Conservation (phyloP, 495 filamentous ascomycete species). For the Xylaria sp. region DNA sequence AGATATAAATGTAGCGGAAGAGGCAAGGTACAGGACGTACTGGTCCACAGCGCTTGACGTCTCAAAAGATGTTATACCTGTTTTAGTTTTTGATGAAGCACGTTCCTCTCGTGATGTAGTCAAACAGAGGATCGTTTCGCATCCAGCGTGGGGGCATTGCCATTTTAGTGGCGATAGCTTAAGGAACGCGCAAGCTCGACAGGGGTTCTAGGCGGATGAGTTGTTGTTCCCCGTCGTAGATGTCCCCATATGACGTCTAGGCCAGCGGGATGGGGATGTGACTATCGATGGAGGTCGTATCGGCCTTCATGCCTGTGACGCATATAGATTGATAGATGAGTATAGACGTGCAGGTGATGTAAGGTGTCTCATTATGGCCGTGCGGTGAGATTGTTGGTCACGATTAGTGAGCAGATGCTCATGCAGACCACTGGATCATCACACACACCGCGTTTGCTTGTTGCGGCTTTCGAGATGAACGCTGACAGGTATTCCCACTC, state of each 20-base stretch:
- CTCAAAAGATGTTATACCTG: slow-evolving; percentile 6
- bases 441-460: not conserved
- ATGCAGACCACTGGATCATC: slow-evolving; percentile 5
- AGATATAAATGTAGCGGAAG: not conserved
- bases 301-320: slow-evolving; percentile 4
- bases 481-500: not conserved
- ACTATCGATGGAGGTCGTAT: not conserved
- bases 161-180: slow-evolving; percentile 7
- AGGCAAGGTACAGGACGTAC: not conserved
- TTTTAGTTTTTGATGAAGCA: slow-evolving; percentile 12
- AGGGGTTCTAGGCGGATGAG: slow-evolving; percentile 11
- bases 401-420: slow-evolving; percentile 18
- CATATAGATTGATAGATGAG: not conserved
- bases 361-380: slow-evolving; percentile 8
- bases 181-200: slow-evolving; percentile 17
- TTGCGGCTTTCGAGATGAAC: too few relatives aligned
- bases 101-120: not conserved
- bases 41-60: slow-evolving; percentile 12
- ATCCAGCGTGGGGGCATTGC: slow-evolving; percentile 16
- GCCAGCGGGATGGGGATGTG: not conserved
- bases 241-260: slow-evolving; percentile 9
- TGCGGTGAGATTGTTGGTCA: slow-evolving; percentile 9
- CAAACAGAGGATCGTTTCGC: slow-evolving; percentile 15
- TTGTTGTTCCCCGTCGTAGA: slow-evolving; percentile 13
- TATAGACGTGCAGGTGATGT: not conserved